A percentile compares a stretch with the other conserved stretches of the same genome.
Conservation (phyloP, 2,329 filamentous ascomycete species). For the Xylariales sp. region DNA sequence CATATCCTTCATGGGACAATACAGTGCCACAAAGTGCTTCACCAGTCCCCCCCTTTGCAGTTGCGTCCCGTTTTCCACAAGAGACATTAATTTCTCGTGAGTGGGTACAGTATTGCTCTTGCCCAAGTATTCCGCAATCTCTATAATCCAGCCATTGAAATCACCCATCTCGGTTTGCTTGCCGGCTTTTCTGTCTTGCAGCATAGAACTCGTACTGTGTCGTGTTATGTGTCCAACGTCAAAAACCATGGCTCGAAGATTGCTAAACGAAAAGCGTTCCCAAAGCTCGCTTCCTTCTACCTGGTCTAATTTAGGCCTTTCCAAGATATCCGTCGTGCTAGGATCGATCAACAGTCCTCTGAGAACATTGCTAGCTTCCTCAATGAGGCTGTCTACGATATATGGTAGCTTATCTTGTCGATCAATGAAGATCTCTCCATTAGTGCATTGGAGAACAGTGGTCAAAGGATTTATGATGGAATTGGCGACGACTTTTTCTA, state of each 20-base stretch:
- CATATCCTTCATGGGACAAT: too few relatives aligned
- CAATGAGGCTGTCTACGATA: constrained; percentile 64
- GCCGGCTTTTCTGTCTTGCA: constrained; percentile 52
- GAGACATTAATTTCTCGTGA: constrained; percentile 35
- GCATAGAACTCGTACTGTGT: constrained; percentile 58
- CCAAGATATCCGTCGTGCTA: constrained; percentile 33
- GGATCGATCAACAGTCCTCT: constrained; percentile 61
- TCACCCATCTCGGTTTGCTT: constrained; percentile 52
- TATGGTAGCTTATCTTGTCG: constrained; percentile 43
- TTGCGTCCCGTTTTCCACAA: constrained; percentile 32
- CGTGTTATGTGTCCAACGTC: constrained; percentile 41
- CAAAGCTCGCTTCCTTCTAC: constrained; percentile 13
- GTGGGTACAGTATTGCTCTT: constrained; percentile 26
- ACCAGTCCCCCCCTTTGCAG: neutral
- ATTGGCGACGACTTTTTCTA: constrained; percentile 84
- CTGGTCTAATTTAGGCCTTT: neutral
- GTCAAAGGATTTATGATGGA: constrained; percentile 82
- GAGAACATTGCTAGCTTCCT: constrained; percentile 73
- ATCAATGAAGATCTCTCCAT: constrained; percentile 69
- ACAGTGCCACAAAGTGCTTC: neutral
- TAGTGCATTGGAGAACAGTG: constrained; percentile 69
- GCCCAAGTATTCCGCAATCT: constrained; percentile 36
- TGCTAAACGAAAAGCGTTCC: constrained; percentile 37
- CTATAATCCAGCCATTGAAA: constrained; percentile 56
- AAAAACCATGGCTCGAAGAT: constrained; percentile 41